Conservation (phyloP, 495 filamentous ascomycete species). For the Podospora sp. region DNA sequence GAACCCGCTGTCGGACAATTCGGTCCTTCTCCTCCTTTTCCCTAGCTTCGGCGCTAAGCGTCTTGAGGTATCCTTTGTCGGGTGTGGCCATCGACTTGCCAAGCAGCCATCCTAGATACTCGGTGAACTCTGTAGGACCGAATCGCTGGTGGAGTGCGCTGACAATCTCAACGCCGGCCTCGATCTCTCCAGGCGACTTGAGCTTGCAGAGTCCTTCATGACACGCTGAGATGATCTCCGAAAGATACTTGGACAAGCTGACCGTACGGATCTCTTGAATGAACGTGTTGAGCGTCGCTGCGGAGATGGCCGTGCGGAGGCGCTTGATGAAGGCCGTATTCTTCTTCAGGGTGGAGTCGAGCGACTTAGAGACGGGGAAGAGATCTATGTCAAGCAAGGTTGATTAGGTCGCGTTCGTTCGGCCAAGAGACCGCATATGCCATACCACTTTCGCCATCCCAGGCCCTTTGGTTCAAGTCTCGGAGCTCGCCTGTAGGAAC, state of each 20-base stretch:
- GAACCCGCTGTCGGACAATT: conserved; percentile 77
- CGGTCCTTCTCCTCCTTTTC: conserved; percentile 97
- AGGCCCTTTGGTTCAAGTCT: conserved; percentile 80
- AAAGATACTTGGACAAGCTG: conserved; percentile 95
- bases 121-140: conserved; percentile 85
- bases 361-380: conserved; percentile 74
- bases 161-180: conserved; percentile 87
- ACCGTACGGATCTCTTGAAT: conserved; percentile 88
- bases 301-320: conserved; percentile 83
- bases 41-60: conserved; percentile 73
- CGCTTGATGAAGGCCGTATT: conserved; percentile 99
- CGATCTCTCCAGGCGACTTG: conserved; percentile 86
- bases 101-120: conserved; percentile 88
- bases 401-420: conserved; percentile 20
- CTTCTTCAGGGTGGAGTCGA: conserved; percentile 97
- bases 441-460: conserved; percentile 84
- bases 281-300: conserved; percentile 77
- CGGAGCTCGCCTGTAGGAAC: conserved; percentile 75
- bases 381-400: conserved; percentile 58
- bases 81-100: conserved; percentile 91
- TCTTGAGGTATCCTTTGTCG: conserved; percentile 82
- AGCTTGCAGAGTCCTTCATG: conserved; percentile 93
- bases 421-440: conserved; percentile 10
- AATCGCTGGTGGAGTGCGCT: conserved; percentile 97
- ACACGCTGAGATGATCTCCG: conserved; percentile 97